Evolutionary conservation across 768 basidiomycete genomes (phyloP).

Genomic region (Plicaturopsis crispa): DNA sequence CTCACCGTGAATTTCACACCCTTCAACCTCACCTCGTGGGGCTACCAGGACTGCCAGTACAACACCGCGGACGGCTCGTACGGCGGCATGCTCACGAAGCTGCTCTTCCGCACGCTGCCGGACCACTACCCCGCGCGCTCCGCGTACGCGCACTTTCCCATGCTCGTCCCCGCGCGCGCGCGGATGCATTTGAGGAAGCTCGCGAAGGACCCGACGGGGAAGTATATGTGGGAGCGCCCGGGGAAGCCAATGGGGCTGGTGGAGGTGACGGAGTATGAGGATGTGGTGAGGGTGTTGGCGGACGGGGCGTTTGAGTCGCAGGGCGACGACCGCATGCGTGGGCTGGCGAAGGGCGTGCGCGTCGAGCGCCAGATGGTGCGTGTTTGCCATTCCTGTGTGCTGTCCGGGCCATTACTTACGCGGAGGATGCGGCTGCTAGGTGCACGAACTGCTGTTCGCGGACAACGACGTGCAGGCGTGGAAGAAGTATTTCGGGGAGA

Average conservation of each 20-base stretch:
- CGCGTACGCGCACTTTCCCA: constrained; percentile 75
- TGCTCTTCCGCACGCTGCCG: constrained; percentile 69
- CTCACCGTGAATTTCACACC: constrained; percentile 73
- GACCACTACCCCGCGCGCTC: constrained; percentile 58
- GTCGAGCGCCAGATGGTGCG: constrained; percentile 13
- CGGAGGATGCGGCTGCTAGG: not conserved
- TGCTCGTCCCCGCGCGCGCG: constrained; percentile 55
- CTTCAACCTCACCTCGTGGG: constrained; percentile 73
- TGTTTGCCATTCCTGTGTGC: constrained; percentile 14
- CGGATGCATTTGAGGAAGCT: constrained; percentile 27
- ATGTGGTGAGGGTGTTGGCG: constrained; percentile 26
- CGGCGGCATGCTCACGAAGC: constrained; percentile 67
- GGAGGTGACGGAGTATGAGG: constrained; percentile 22
- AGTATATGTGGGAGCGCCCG: constrained; percentile 61
- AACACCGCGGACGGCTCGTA: constrained; percentile 61
- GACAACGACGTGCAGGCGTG: constrained; percentile 5
- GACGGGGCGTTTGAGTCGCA: constrained; percentile 22
- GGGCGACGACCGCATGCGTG: constrained; percentile 17
- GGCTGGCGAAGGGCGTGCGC: constrained; percentile 12
- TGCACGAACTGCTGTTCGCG: not conserved
- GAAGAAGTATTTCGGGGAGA: constrained; percentile 17
- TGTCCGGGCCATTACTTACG: not conserved
- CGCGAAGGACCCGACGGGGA: constrained; percentile 20
- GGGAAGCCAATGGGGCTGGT: constrained; percentile 10
- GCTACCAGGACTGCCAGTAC: constrained; percentile 62